These are phyloP conservation scores for Cytospora paraplurivora DNA, from an alignment of 2,329 filamentous ascomycete genomes.

Conservation along the genomic window DNA sequence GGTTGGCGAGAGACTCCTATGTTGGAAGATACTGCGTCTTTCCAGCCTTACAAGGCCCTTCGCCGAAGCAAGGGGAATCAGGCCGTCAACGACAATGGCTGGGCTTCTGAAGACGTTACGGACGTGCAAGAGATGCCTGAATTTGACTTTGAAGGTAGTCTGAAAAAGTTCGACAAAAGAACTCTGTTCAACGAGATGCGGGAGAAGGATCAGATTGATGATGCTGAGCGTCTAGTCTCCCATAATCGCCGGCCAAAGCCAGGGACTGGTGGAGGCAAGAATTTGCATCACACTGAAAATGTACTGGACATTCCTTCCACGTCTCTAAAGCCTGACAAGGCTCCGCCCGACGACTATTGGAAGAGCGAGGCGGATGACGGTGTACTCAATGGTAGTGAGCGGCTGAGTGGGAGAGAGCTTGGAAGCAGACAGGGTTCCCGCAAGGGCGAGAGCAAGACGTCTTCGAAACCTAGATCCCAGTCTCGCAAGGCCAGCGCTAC, in stretches of 20 bases:
- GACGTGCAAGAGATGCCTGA: slow-evolving; percentile 92
- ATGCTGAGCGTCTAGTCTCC: slow-evolving; percentile 84
- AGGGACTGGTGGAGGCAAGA: slow-evolving; percentile 79
- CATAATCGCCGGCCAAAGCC: slow-evolving; percentile 76
- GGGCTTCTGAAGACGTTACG: slow-evolving; percentile 94
- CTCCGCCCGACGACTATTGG: slow-evolving; percentile 59
- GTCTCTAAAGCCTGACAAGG: slow-evolving; percentile 38
- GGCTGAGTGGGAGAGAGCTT: slow-evolving; percentile 51
- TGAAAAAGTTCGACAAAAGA: slow-evolving; percentile 94
- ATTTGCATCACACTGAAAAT: slow-evolving; percentile 88
- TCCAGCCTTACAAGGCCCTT: slow-evolving; percentile 63
- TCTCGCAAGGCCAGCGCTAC: slow-evolving; percentile 58
- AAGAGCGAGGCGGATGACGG: slow-evolving; percentile 74
- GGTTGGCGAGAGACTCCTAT: slow-evolving; percentile 64
- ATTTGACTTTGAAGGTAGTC: slow-evolving; percentile 87
- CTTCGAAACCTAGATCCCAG: slow-evolving; percentile 52
- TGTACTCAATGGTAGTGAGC: slow-evolving; percentile 47
- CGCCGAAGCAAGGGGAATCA: slow-evolving; percentile 57
- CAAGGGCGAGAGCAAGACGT: slow-evolving; percentile 56
- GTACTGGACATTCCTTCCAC: slow-evolving; percentile 68
- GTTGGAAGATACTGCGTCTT: slow-evolving; percentile 60
- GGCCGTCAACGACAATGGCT: slow-evolving; percentile 67
- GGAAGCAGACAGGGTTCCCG: slow-evolving; percentile 54
- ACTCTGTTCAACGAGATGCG: slow-evolving; percentile 90
- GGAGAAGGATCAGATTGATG: slow-evolving; percentile 84